These are phyloP conservation scores for Hypoxylon sp. DNA, from an alignment of 2,329 filamentous ascomycete genomes.

Conservation along the genomic window DNA sequence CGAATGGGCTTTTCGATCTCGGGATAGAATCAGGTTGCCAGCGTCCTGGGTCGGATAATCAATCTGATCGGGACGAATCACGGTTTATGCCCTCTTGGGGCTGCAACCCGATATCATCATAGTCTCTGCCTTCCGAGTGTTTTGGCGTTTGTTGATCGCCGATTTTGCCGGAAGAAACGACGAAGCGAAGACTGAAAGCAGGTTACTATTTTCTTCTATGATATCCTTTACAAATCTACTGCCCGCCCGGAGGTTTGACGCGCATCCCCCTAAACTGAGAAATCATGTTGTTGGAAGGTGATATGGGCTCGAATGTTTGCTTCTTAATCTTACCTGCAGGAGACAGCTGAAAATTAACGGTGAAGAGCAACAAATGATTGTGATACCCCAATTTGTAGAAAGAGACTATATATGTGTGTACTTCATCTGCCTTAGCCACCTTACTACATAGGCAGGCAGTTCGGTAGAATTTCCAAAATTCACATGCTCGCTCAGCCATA, in stretches of 20 bases:
- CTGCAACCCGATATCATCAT: slow-evolving; percentile 12
- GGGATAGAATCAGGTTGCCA: slow-evolving; percentile 17
- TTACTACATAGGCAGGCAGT: not conserved
- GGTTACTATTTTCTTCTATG: not conserved
- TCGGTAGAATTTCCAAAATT: not conserved
- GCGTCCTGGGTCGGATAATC: slow-evolving; percentile 25
- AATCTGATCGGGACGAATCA: slow-evolving; percentile 34
- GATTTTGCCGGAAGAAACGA: slow-evolving; percentile 23
- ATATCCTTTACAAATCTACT: not conserved
- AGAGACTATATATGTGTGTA: not conserved
- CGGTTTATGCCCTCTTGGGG: slow-evolving; percentile 1
- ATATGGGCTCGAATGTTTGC: slow-evolving; percentile 1
- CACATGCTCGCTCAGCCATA: not conserved
- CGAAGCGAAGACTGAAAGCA: slow-evolving; percentile 1
- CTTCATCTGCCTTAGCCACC: not conserved
- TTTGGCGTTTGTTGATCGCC: slow-evolving; percentile 12
- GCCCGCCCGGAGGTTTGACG: not conserved
- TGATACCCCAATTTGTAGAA: not conserved
- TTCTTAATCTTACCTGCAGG: slow-evolving; percentile 2
- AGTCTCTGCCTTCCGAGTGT: slow-evolving; percentile 5
- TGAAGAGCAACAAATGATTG: not conserved
- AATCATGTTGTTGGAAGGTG: slow-evolving; percentile 8
- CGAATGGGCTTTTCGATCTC: slow-evolving; percentile 23
- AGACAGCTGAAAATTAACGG: not conserved
- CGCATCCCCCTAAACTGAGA: not conserved